Evolutionary conservation across 2,329 filamentous ascomycete genomes (phyloP).

Genomic region (Pseudogymnoascus sp.): DNA sequence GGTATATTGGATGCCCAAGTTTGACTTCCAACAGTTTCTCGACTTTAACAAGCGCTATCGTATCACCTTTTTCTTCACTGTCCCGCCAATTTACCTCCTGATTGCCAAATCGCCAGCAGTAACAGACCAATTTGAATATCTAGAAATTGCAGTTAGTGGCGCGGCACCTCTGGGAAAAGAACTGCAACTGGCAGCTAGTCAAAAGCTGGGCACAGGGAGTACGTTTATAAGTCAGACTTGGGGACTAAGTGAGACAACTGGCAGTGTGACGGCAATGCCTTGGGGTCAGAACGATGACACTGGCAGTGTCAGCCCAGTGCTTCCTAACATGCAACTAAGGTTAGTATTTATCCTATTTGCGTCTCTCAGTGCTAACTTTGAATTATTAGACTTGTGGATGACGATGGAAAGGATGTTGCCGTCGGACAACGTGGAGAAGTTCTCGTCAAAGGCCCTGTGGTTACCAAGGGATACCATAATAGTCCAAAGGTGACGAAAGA

Average conservation of each 20-base stretch:
- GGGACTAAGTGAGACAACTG: conserved; percentile 83
- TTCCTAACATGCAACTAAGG: conserved; percentile 49
- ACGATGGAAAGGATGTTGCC: conserved; percentile 44
- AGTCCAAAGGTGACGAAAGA: conserved; percentile 26
- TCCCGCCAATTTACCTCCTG: conserved; percentile 67
- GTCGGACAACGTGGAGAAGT: conserved; percentile 58
- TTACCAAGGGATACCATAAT: conserved; percentile 76
- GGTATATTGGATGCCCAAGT: conserved; percentile 68
- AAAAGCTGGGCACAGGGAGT: conserved; percentile 50
- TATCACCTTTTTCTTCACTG: conserved; percentile 58
- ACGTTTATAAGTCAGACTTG: conserved; percentile 41
- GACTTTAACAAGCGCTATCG: conserved; percentile 58
- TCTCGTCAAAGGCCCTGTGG: conserved; percentile 61
- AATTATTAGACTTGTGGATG: conserved; percentile 51
- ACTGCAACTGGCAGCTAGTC: conserved; percentile 42
- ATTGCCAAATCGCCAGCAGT: conserved; percentile 64
- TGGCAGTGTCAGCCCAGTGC: conserved; percentile 56
- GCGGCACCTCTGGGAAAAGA: conserved; percentile 57
- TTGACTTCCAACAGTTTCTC: conserved; percentile 68
- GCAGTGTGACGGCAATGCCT: conserved; percentile 59
- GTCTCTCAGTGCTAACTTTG: neutral
- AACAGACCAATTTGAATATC: conserved; percentile 45
- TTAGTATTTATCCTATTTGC: neutral
- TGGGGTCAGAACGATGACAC: conserved; percentile 38
- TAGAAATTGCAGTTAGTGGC: conserved; percentile 43